Evolutionary conservation across 352 stramenopile genomes (phyloP).

Genomic region (Globisporangium carolinianum): DNA sequence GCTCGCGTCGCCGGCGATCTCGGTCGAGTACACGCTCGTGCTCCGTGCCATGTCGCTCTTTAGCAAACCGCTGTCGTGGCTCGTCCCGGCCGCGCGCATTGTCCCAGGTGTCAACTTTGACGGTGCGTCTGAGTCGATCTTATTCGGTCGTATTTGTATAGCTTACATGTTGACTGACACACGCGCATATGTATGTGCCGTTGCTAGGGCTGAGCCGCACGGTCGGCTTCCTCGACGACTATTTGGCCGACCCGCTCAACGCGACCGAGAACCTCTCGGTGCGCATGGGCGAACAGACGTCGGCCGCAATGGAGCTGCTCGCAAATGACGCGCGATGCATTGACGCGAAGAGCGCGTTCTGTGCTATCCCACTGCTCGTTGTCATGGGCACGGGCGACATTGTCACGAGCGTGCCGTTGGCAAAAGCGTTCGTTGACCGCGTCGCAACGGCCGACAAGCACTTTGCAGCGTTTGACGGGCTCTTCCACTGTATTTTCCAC

Average conservation of each 20-base stretch:
- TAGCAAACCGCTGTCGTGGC: slow-evolving; percentile 28
- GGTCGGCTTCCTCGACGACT: slow-evolving; percentile 38
- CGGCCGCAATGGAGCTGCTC: slow-evolving; percentile 20
- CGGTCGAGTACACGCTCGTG: slow-evolving; percentile 45
- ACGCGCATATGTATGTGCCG: no score
- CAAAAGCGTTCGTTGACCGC: slow-evolving; percentile 18
- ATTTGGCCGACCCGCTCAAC: slow-evolving; percentile 48
- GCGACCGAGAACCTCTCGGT: slow-evolving; percentile 33
- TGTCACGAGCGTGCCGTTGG: slow-evolving; percentile 20
- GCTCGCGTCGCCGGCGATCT: slow-evolving; percentile 49
- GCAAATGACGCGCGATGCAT: slow-evolving; percentile 5
- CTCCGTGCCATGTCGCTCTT: slow-evolving; percentile 35
- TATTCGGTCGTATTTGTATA: no score
- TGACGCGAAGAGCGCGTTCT: slow-evolving; percentile 18
- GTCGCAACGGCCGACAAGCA: slow-evolving; percentile 24
- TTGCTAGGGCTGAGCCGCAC: slow-evolving; percentile 23
- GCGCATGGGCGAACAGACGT: slow-evolving; percentile 26
- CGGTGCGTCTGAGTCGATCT: slow-evolving; percentile 9
- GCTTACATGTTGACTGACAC: no score
- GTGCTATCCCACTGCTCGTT: slow-evolving; percentile 19
- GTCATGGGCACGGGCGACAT: slow-evolving; percentile 25
- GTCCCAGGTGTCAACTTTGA: slow-evolving; percentile 53
- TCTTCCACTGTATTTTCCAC: slow-evolving; percentile 31
- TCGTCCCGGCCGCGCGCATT: slow-evolving; percentile 36
- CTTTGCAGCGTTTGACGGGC: slow-evolving; percentile 21